Base-by-base conservation (phyloP, 306 rosid species). In the Trifolium pratense region DNA sequence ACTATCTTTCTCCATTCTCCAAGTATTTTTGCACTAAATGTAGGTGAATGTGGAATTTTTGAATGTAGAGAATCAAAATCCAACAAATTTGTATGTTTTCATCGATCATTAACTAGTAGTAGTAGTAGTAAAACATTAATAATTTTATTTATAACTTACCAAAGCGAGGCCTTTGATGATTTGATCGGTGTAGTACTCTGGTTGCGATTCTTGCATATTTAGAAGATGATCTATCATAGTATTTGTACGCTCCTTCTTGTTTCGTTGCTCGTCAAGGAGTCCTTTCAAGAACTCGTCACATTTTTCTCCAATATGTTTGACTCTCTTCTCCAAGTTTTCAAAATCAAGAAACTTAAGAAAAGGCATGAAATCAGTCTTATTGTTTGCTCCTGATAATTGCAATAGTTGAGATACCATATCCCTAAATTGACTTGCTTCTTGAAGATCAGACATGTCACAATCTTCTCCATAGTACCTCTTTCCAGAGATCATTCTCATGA, bases 281-380 rank as follows among this genome's bases (percentile, higher is more conserved):
- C 79, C 82, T 16, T 58, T 82, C 63, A 82, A 42, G 61, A 82
- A 78, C 0, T 29, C 2, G 32, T 87, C 91, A 0, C 58, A 26
- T 31, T 5, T 75, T 21, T 40, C 43, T 0, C 73, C 75, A 15
- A 56, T 81, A 55, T 23, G 12, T 15, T 55, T 55, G 3, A 55
- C 32, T 11, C 32, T 55, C 14, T 18, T 55, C 32, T 55, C 61
- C 61, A 55, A 55, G n/a, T 55, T 55, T 55, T 55, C 61, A 55
- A 55, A 55, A 21, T 55, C 83, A 68, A 83, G 17, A 78, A 81
- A 52, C 1, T 74, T 74, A 37, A 86, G 20, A 0, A 84, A 0
- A 0, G 91, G 86, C 31, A 85, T 6, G 51, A 85, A 85, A 61
- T 87, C 87, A 0, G 34, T 71, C n/a, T 64, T 80, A 31, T 87